Conservation (phyloP, 768 basidiomycete species). For the Nidularia sp. region DNA sequence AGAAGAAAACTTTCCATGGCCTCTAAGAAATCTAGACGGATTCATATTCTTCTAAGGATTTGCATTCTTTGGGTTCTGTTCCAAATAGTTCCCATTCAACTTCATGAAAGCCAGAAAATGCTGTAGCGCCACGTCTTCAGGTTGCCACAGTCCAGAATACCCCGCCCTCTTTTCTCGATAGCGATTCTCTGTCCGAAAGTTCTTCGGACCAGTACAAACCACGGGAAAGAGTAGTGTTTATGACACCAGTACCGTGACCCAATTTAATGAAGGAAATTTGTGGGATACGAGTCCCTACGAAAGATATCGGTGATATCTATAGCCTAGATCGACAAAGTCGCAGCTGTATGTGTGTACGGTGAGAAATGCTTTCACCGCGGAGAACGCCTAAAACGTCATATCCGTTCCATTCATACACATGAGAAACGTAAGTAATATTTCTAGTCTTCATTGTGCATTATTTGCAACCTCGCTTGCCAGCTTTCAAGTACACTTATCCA, state of each 20-base stretch:
- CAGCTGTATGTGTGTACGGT: constrained; percentile 50
- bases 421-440: constrained; percentile 53
- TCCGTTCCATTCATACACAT: constrained; percentile 58
- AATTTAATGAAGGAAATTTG: background rate
- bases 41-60: background rate
- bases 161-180: background rate
- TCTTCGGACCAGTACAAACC: background rate
- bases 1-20: background rate
- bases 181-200: background rate
- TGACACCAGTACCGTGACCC: background rate
- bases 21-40: background rate
- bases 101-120: background rate
- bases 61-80: background rate
- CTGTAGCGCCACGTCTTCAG: background rate
- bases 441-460: background rate
- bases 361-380: constrained; percentile 54
- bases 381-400: constrained; percentile 63
- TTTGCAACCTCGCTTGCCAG: constrained; percentile 20
- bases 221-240: background rate
- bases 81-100: background rate
- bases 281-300: background rate
- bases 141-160: background rate
- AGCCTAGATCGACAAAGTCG: background rate
- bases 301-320: background rate
- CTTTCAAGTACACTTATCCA: constrained; percentile 60